Evolutionary conservation across 495 filamentous ascomycete species (phyloP).

Genomic region (Daldinia childiae): DNA sequence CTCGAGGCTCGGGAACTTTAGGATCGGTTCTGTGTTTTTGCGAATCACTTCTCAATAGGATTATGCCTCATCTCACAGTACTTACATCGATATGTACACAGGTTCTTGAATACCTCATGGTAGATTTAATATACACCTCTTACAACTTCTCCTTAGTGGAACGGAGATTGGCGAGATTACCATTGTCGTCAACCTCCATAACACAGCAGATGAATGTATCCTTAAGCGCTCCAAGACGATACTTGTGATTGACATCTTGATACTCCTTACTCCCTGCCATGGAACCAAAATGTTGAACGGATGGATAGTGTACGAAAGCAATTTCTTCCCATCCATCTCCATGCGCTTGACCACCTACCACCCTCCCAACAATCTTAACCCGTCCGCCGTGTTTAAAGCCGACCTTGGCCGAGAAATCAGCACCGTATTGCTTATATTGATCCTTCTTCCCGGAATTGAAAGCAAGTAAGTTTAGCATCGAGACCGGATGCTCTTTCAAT

Average conservation of each 20-base stretch:
- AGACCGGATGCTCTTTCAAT: conserved; percentile 59
- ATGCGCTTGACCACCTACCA: conserved; percentile 48
- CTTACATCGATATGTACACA: not conserved
- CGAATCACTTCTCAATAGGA: not conserved
- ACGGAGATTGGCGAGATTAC: conserved; percentile 16
- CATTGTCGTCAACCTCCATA: conserved; percentile 58
- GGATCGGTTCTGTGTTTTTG: no score
- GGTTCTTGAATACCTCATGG: not conserved
- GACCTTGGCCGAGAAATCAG: conserved; percentile 62
- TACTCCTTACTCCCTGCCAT: conserved; percentile 72
- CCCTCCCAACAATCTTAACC: conserved; percentile 71
- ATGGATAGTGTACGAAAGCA: conserved; percentile 74
- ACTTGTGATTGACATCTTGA: conserved; percentile 67
- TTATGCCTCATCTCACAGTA: not conserved
- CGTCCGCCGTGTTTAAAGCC: conserved; percentile 64
- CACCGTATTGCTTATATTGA: conserved; percentile 67
- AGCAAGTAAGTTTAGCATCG: conserved; percentile 75
- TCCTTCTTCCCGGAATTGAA: conserved; percentile 64
- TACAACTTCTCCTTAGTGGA: conserved; percentile 21
- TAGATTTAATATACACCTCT: conserved; percentile 2
- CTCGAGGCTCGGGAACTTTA: not conserved
- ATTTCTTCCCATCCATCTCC: conserved; percentile 53
- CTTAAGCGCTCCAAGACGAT: conserved; percentile 63
- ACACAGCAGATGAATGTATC: conserved; percentile 73
- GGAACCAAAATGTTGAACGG: conserved; percentile 68